Conservation (phyloP, 1,284 basidiomycete genomes). For the Cryptococcus sp. region DNA sequence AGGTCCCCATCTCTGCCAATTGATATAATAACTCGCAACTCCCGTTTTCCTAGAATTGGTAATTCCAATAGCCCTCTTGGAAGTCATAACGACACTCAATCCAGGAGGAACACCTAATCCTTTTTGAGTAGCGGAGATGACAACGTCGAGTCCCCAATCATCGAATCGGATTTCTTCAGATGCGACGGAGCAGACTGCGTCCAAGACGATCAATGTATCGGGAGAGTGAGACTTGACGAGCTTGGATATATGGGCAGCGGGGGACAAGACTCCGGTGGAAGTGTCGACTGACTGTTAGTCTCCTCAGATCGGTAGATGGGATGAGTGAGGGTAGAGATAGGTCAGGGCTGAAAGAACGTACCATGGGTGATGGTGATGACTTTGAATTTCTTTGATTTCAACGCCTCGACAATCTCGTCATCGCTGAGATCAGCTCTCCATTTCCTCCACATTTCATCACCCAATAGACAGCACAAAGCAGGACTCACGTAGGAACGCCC, state of each 20-base stretch:
- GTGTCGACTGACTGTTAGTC: constrained; percentile 56
- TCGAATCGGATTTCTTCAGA: constrained; percentile 95
- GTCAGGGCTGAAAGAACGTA: constrained; percentile 37
- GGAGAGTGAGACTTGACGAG: constrained; percentile 76
- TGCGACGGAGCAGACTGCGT: constrained; percentile 93
- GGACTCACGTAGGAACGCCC: constrained; percentile 57
- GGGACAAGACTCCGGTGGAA: constrained; percentile 84
- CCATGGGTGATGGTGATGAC: constrained; percentile 87
- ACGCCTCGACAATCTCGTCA: constrained; percentile 53
- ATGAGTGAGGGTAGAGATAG: background rate
- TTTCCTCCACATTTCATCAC: background rate
- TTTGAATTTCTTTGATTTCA: constrained; percentile 82
- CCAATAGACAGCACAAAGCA: background rate
- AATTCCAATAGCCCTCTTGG: constrained; percentile 71
- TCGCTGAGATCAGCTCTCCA: constrained; percentile 20
- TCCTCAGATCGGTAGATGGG: background rate
- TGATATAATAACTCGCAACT: constrained; percentile 77
- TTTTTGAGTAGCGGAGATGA: constrained; percentile 89
- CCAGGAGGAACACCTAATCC: constrained; percentile 94
- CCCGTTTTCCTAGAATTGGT: constrained; percentile 57
- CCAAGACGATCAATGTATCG: constrained; percentile 79
- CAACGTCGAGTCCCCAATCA: constrained; percentile 86
- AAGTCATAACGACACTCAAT: constrained; percentile 78
- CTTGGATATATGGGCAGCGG: constrained; percentile 73
- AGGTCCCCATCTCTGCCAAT: constrained; percentile 91